Conservation (phyloP, 768 basidiomycete genomes). For the Tylopilus plumbeoviolaceoides region DNA sequence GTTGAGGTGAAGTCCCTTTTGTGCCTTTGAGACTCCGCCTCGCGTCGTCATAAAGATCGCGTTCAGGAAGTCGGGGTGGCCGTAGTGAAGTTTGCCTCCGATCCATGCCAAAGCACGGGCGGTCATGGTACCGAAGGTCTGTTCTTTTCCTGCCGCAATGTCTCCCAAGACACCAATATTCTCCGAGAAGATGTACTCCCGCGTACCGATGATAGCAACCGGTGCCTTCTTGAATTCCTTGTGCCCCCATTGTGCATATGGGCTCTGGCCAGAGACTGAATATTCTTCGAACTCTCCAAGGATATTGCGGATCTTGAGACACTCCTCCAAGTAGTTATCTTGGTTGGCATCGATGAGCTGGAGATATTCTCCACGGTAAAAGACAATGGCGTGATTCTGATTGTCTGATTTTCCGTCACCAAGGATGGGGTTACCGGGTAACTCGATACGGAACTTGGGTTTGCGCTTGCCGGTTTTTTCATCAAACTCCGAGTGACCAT, state of each 20-base stretch:
- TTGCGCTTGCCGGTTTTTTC: slow-evolving; percentile 84
- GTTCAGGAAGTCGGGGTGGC: slow-evolving; percentile 98
- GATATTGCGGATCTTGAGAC: slow-evolving; percentile 96
- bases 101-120: slow-evolving; percentile 95
- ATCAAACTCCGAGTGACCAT: slow-evolving; percentile 95
- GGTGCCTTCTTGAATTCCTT: slow-evolving; percentile 88
- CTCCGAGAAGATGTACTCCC: slow-evolving; percentile 99
- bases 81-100: slow-evolving; percentile 97
- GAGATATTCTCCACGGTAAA: slow-evolving; percentile 98
- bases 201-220: slow-evolving; percentile 95
- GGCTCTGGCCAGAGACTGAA: slow-evolving; percentile 84
- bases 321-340: slow-evolving; percentile 99
- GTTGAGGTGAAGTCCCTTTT: slow-evolving; percentile 97
- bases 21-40: slow-evolving; percentile 98
- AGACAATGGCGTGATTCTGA: slow-evolving; percentile 98
- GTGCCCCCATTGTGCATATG: slow-evolving; percentile 94
- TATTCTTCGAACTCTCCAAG: slow-evolving; percentile 98
- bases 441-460: slow-evolving; percentile 96
- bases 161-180: slow-evolving; percentile 99
- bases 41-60: slow-evolving; percentile 98
- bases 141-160: slow-evolving; percentile 98
- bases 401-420: slow-evolving; percentile 99
- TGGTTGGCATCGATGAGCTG: slow-evolving; percentile 99
- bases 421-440: slow-evolving; percentile 97
- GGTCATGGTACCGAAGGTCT: slow-evolving; percentile 98